Evolutionary conservation across 768 basidiomycete species (phyloP).

Genomic region (Wakefieldia striispora): DNA sequence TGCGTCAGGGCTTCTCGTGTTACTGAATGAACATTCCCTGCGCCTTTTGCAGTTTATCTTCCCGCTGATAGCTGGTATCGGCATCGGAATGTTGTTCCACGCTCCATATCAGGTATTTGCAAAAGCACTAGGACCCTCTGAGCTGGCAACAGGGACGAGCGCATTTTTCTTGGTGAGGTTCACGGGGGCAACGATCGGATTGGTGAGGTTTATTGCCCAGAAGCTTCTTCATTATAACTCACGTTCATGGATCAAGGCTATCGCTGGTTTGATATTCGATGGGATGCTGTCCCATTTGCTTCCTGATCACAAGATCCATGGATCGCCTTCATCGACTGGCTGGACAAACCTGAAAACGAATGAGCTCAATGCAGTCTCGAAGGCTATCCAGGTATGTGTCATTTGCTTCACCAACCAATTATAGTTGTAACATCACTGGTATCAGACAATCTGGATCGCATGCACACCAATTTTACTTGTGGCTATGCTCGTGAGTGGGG

Average conservation of each 20-base stretch:
- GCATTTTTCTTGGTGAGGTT: constrained; percentile 88
- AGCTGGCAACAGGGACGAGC: constrained; percentile 77
- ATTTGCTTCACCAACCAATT: background rate
- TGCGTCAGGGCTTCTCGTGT: constrained; percentile 59
- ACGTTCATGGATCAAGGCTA: constrained; percentile 47
- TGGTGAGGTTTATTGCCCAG: constrained; percentile 47
- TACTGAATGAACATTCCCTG: constrained; percentile 54
- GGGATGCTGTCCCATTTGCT: constrained; percentile 53
- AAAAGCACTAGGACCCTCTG: constrained; percentile 57
- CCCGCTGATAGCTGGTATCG: constrained; percentile 71
- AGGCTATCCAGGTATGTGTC: constrained; percentile 57
- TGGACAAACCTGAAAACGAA: constrained; percentile 50
- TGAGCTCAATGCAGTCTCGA: constrained; percentile 52
- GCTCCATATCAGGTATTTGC: constrained; percentile 82
- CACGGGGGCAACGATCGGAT: constrained; percentile 78
- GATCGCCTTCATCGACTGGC: constrained; percentile 49
- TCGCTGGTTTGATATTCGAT: constrained; percentile 74
- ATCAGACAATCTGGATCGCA: constrained; percentile 69
- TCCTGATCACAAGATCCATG: constrained; percentile 39
- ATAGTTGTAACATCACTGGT: constrained; percentile 12
- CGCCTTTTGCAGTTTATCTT: constrained; percentile 48
- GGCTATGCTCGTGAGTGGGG: constrained; percentile 54
- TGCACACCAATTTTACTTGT: constrained; percentile 68
- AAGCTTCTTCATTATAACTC: constrained; percentile 6
- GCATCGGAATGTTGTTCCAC: constrained; percentile 82